A percentile compares a stretch with the other conserved stretches of the same genome.
Evolutionary conservation across 1,284 basidiomycete species (phyloP).

Genomic region (Rhodotorula sp.): DNA sequence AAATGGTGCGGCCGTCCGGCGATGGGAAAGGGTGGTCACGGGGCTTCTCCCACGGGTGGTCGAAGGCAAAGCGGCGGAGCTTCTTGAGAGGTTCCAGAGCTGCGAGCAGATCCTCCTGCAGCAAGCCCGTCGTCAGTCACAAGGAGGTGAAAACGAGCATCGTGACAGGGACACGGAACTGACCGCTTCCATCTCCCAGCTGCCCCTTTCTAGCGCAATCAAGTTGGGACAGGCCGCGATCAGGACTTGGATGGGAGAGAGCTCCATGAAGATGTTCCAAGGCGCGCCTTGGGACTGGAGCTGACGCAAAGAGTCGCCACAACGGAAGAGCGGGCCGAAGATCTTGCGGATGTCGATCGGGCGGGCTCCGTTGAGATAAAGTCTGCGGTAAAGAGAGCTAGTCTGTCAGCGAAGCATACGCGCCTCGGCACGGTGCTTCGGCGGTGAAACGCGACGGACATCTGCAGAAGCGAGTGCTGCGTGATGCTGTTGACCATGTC

Average conservation of each 20-base stretch:
- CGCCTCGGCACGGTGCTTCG: too few species aligned
- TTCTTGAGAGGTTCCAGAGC: neutral
- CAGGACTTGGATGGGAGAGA: neutral
- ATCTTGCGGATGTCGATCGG: neutral
- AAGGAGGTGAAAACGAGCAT: neutral
- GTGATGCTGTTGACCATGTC: neutral
- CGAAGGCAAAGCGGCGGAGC: slow-evolving; percentile 6
- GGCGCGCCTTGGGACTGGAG: neutral
- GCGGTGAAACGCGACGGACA: neutral
- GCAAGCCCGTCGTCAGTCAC: too few species aligned
- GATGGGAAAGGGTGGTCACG: neutral
- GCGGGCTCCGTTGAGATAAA: slow-evolving; percentile 1
- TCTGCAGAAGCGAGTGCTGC: neutral
- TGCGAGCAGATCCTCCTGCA: slow-evolving; percentile 1
- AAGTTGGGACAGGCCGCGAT: neutral
- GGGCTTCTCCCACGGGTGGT: slow-evolving; percentile 11
- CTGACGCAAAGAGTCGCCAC: neutral
- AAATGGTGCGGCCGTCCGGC: slow-evolving; percentile 8
- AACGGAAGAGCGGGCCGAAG: neutral
- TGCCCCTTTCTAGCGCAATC: neutral
- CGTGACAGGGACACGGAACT: neutral
- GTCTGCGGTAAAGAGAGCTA: neutral
- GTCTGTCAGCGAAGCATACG: neutral
- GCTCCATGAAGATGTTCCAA: too few species aligned
- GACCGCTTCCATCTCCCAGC: slow-evolving; percentile 2